A percentile compares a stretch with the other conserved stretches of the same genome.
These are phyloP conservation scores for Eutypa lata DNA, from an alignment of 2,329 filamentous ascomycete species.

Conservation along the genomic window DNA sequence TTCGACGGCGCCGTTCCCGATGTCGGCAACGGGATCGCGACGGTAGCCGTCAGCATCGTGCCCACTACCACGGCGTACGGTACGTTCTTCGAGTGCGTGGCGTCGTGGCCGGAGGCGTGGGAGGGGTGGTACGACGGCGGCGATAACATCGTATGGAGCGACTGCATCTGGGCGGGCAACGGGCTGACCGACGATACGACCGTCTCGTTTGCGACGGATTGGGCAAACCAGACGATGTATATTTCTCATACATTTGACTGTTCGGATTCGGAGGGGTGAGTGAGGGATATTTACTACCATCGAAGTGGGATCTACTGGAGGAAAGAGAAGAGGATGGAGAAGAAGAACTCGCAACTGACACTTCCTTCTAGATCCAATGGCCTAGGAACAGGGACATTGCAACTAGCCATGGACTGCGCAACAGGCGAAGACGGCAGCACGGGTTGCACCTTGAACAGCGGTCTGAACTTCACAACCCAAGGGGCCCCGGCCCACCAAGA, in stretches of 20 bases:
- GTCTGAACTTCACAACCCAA: slow-evolving; percentile 20
- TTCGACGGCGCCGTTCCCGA: slow-evolving; percentile 26
- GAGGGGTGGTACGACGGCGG: slow-evolving; percentile 27
- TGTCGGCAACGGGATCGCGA: slow-evolving; percentile 17
- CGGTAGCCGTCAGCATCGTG: slow-evolving; percentile 25
- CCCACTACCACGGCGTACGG: slow-evolving; percentile 11
- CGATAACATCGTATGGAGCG: slow-evolving; percentile 30
- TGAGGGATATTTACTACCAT: not conserved
- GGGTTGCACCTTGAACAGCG: slow-evolving; percentile 20
- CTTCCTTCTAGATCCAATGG: slow-evolving; percentile 18
- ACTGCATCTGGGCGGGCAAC: slow-evolving; percentile 34
- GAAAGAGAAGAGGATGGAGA: no score
- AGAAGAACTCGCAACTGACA: no score
- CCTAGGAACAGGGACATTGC: slow-evolving; percentile 26
- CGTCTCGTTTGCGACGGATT: slow-evolving; percentile 31
- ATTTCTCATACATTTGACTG: slow-evolving; percentile 32
- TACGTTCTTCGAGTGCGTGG: slow-evolving; percentile 33
- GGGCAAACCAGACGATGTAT: slow-evolving; percentile 30
- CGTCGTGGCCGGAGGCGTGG: slow-evolving; percentile 32
- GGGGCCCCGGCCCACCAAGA: slow-evolving; percentile 8
- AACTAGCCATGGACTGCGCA: slow-evolving; percentile 27
- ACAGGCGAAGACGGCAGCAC: slow-evolving; percentile 13
- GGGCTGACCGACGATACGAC: slow-evolving; percentile 27
- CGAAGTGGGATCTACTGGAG: no score
- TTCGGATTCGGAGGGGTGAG: slow-evolving; percentile 25